A percentile compares a stretch with the other conserved stretches of the same genome.
phyloP scores from a whole-genome alignment of 176 grass and related monocot genomes.

The Avena atlantica region DNA sequence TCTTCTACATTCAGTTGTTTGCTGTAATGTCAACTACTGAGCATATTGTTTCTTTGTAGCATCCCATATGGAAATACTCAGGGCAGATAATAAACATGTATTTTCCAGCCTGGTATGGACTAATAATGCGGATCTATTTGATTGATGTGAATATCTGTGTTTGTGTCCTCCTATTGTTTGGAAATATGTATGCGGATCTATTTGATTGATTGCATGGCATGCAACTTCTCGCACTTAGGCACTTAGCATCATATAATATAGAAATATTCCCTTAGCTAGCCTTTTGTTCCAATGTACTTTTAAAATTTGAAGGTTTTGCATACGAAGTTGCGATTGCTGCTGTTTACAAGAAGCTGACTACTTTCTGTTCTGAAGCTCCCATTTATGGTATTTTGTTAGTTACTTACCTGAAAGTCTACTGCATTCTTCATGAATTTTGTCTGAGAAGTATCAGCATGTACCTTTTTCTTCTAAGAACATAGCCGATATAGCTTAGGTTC shows the following conservation, averaged over 20 bases:
- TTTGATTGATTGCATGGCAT: background rate
- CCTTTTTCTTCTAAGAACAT: background rate
- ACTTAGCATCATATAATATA: background rate
- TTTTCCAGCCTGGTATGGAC: background rate
- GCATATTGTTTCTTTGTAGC: background rate
- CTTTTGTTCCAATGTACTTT: background rate
- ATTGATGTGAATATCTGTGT: background rate
- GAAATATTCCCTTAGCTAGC: background rate
- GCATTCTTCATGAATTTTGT: background rate
- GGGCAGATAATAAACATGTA: background rate
- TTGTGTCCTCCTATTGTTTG: background rate
- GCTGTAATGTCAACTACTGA: background rate
- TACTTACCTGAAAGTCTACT: background rate
- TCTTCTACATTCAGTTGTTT: background rate
- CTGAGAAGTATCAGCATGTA: background rate
- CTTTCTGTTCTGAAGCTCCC: conserved; percentile 7
- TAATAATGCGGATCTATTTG: background rate
- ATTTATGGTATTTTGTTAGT: background rate
- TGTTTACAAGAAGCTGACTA: background rate
- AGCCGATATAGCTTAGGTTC: background rate
- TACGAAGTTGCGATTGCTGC: background rate
- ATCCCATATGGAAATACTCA: background rate
- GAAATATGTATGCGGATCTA: background rate
- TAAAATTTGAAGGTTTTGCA: background rate
- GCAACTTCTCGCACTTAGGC: background rate